Evolutionary conservation across 306 rosid genomes (phyloP).

Genomic region (Sesbania bispinosa): DNA sequence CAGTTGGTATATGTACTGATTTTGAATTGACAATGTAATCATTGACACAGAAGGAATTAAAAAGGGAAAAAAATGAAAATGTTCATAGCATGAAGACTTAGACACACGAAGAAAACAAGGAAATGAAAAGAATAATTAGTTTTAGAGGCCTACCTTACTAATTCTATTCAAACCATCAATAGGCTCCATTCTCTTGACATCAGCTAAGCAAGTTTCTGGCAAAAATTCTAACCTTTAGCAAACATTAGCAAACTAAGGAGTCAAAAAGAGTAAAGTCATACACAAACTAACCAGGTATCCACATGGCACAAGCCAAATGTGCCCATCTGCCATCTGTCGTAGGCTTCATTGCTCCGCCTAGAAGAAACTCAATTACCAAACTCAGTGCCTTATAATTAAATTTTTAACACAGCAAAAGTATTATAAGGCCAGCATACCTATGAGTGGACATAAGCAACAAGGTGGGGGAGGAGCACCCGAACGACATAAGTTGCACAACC

Average conservation of each 20-base stretch:
- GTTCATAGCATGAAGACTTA: not conserved
- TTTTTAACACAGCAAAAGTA: conserved; percentile 4
- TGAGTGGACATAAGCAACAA: conserved; percentile 94
- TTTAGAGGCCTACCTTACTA: conserved; percentile 61
- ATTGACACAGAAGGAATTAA: conserved; percentile 16
- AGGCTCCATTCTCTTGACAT: conserved; percentile 95
- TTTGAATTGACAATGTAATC: not conserved
- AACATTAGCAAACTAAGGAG: conserved; percentile 10
- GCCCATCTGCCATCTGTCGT: conserved; percentile 99
- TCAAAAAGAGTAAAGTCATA: conserved; percentile 7
- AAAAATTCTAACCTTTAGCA: conserved; percentile 31
- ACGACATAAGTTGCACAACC: conserved; percentile 97
- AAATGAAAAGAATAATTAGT: not conserved
- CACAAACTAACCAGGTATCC: conserved; percentile 91
- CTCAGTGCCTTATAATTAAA: conserved; percentile 13
- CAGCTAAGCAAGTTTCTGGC: conserved; percentile 97
- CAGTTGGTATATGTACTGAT: not conserved
- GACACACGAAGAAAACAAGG: not conserved
- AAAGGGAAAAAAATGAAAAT: conserved; percentile 15
- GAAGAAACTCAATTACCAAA: conserved; percentile 29
- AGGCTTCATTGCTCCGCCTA: conserved; percentile 99
- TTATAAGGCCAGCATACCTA: conserved; percentile 52
- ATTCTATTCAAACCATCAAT: conserved; percentile 91
- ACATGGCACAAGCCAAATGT: conserved; percentile 98
- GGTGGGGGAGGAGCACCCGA: conserved; percentile 85